Evolutionary conservation across 2,329 filamentous ascomycete genomes (phyloP).

Genomic region (Aspergillus spinulosporus): DNA sequence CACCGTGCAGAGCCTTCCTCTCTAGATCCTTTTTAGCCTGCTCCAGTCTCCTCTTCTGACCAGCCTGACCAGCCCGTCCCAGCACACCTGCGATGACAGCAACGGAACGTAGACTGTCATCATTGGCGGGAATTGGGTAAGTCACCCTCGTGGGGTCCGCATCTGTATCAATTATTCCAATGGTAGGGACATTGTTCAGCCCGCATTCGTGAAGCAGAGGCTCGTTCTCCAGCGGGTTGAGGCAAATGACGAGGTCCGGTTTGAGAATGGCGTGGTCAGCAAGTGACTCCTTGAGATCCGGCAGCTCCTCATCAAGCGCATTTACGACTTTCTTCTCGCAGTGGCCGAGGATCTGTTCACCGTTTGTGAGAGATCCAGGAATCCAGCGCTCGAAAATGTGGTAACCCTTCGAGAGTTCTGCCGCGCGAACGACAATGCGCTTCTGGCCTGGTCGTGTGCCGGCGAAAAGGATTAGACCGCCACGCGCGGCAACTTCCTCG

Average conservation of each 20-base stretch:
- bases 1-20: conserved; percentile 41
- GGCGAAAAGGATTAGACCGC: conserved; percentile 85
- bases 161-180: conserved; percentile 93
- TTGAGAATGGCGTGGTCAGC: conserved; percentile 65
- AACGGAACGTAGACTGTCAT: conserved; percentile 85
- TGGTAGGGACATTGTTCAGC: conserved; percentile 83
- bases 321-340: conserved; percentile 75
- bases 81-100: conserved; percentile 82
- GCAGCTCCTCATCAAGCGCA: conserved; percentile 64
- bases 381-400: conserved; percentile 94
- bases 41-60: conserved; percentile 66
- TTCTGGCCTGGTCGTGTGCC: conserved; percentile 83
- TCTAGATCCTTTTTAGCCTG: conserved; percentile 63
- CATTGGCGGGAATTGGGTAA: conserved; percentile 94
- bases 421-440: conserved; percentile 76
- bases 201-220: conserved; percentile 89
- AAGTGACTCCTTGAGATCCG: conserved; percentile 67
- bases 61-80: conserved; percentile 77
- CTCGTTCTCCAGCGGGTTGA: conserved; percentile 93
- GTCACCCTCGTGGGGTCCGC: conserved; percentile 91
- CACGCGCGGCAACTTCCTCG: conserved; percentile 77
- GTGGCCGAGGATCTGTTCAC: conserved; percentile 77
- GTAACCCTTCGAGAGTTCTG: conserved; percentile 73
- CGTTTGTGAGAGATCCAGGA: conserved; percentile 88
- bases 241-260: conserved; percentile 86